These are phyloP conservation scores for Clonostachys solani DNA, from an alignment of 2,329 filamentous ascomycete genomes.

Conservation along the genomic window DNA sequence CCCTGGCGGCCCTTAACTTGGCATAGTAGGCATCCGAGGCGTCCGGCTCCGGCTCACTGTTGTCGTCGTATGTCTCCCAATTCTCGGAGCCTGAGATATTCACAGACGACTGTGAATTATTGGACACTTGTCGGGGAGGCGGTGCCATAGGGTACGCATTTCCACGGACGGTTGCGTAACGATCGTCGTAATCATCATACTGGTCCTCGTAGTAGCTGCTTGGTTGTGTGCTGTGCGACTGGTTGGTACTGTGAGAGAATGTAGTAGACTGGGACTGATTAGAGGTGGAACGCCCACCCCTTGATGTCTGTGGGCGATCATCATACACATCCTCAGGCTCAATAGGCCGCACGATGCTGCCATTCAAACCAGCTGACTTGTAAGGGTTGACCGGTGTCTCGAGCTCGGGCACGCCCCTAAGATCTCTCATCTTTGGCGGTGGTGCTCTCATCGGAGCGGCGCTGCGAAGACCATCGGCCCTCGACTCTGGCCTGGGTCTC, in stretches of 20 bases:
- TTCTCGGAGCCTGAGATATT: slow-evolving; percentile 83
- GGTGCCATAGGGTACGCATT: slow-evolving; percentile 22
- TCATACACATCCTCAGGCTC: slow-evolving; percentile 85
- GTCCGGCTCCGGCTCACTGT: slow-evolving; percentile 72
- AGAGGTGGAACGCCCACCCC: slow-evolving; percentile 19
- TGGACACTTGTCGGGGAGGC: slow-evolving; percentile 56
- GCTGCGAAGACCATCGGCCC: slow-evolving; percentile 42
- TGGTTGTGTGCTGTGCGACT: slow-evolving; percentile 21
- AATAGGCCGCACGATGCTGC: slow-evolving; percentile 54
- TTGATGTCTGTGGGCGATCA: slow-evolving; percentile 41
- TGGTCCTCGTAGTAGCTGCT: slow-evolving; percentile 17
- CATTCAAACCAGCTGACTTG: slow-evolving; percentile 39
- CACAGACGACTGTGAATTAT: slow-evolving; percentile 71
- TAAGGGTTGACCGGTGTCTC: slow-evolving; percentile 46
- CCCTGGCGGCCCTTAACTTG: slow-evolving; percentile 64
- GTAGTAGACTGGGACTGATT: slow-evolving; percentile 11
- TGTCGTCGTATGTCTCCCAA: slow-evolving; percentile 95
- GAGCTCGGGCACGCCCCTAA: slow-evolving; percentile 49
- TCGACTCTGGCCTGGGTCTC: slow-evolving; percentile 44
- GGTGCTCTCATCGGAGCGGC: slow-evolving; percentile 62
- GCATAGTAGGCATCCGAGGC: slow-evolving; percentile 76
- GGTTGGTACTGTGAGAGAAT: slow-evolving; percentile 19
- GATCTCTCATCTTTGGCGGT: slow-evolving; percentile 89
- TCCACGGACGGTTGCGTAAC: slow-evolving; percentile 34
- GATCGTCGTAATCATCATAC: slow-evolving; percentile 24